These are phyloP conservation scores for Pleurotus giganteus DNA, from an alignment of 768 basidiomycete species.

Conservation along the genomic window DNA sequence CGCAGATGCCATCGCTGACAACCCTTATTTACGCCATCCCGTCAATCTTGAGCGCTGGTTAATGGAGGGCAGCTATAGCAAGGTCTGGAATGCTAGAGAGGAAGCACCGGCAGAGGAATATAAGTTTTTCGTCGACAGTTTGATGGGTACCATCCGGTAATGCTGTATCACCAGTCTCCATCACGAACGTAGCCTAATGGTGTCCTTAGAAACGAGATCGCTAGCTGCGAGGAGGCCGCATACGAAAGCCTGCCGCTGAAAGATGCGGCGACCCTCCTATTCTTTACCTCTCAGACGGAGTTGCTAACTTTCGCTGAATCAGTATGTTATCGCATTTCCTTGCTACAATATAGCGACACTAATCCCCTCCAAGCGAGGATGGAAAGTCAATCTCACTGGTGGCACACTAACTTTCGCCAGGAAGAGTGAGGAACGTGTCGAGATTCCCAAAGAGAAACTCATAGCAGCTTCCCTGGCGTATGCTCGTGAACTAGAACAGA, in stretches of 20 bases:
- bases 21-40: slow-evolving; percentile 78
- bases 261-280: slow-evolving; percentile 87
- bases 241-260: slow-evolving; percentile 89
- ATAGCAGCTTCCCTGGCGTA: slow-evolving; percentile 76
- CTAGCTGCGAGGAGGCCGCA: slow-evolving; percentile 92
- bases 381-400: slow-evolving; percentile 75
- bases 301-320: slow-evolving; percentile 72
- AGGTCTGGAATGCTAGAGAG: slow-evolving; percentile 94
- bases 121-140: slow-evolving; percentile 88
- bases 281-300: slow-evolving; percentile 83
- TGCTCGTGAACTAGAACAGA: slow-evolving; percentile 88
- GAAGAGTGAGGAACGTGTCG: slow-evolving; percentile 78
- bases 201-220: slow-evolving; percentile 83
- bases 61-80: slow-evolving; percentile 98
- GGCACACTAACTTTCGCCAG: slow-evolving; percentile 74
- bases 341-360: slow-evolving; percentile 4
- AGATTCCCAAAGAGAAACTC: slow-evolving; percentile 84
- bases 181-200: neutral
- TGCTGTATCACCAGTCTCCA: slow-evolving; percentile 15
- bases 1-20: slow-evolving; percentile 63
- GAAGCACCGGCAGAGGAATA: slow-evolving; percentile 94
- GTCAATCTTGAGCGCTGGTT: slow-evolving; percentile 94
- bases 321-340: slow-evolving; percentile 50
- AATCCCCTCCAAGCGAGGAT: slow-evolving; percentile 58
- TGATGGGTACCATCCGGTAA: slow-evolving; percentile 93